phyloP scores from a whole-genome alignment of 1,284 basidiomycete species.

The Tausonia pullulans region DNA sequence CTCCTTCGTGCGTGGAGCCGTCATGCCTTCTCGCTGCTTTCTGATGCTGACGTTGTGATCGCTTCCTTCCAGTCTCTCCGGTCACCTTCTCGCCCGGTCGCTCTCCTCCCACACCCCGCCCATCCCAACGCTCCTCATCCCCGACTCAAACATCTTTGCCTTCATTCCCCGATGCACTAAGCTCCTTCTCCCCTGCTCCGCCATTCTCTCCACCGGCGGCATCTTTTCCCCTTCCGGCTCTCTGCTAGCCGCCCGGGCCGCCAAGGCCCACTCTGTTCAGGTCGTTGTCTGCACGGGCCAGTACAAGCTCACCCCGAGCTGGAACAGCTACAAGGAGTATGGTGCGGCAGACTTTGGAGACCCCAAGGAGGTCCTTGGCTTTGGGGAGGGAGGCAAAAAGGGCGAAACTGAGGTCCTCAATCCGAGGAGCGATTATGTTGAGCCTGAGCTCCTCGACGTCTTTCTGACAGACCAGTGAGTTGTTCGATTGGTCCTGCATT shows the following conservation, averaged over 20 bases:
- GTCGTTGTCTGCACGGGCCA: constrained; percentile 90
- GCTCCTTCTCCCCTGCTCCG: constrained; percentile 27
- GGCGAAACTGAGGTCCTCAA: constrained; percentile 75
- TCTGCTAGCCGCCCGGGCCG: constrained; percentile 72
- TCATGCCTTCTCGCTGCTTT: constrained; percentile 10
- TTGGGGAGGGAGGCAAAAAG: constrained; percentile 43
- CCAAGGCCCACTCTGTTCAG: constrained; percentile 82
- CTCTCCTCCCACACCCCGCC: constrained; percentile 50
- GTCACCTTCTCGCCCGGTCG: constrained; percentile 65
- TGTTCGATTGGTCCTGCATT: neutral
- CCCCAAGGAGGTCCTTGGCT: constrained; percentile 70
- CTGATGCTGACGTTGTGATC: neutral
- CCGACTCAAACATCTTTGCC: constrained; percentile 88
- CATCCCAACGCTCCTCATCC: constrained; percentile 88
- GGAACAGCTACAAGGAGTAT: constrained; percentile 83
- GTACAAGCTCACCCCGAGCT: constrained; percentile 89
- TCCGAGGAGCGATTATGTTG: constrained; percentile 89
- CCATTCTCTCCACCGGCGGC: constrained; percentile 89
- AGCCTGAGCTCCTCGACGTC: constrained; percentile 80
- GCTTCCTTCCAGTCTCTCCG: constrained; percentile 51
- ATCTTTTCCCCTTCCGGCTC: constrained; percentile 82
- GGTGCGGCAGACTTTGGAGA: constrained; percentile 78
- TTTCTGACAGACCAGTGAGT: constrained; percentile 95
- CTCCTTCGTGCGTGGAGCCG: constrained; percentile 56
- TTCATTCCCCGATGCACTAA: constrained; percentile 86